Conservation (phyloP, 345 rosid genomes). For the Lagerstroemia speciosa region DNA sequence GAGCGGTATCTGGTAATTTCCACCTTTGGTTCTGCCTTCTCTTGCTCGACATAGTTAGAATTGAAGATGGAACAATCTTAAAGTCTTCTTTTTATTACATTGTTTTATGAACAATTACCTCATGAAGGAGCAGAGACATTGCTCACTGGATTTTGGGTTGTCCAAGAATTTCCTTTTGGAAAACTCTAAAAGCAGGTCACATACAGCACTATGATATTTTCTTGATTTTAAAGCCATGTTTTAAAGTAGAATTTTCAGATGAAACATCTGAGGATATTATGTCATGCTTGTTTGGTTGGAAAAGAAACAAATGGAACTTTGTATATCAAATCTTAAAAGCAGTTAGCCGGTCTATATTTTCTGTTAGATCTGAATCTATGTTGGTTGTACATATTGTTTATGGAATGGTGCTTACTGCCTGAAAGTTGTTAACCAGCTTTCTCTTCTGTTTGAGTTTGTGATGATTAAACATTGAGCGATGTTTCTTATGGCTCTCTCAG, state of each 20-base stretch:
- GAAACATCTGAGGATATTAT: background rate
- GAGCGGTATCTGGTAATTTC: constrained; percentile 51
- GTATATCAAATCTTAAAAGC: background rate
- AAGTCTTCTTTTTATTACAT: background rate
- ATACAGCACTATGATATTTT: background rate
- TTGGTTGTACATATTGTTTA: background rate
- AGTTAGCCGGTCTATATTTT: background rate
- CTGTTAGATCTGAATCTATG: background rate
- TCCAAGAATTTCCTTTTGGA: background rate
- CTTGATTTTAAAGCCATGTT: background rate
- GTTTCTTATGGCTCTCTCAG: constrained; percentile 18
- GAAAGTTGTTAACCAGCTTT: background rate
- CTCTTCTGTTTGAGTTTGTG: background rate
- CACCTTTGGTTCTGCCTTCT: constrained; percentile 1
- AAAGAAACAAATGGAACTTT: background rate
- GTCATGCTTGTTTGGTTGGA: background rate
- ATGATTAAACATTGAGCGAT: background rate
- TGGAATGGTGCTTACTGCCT: background rate
- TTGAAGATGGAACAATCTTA: background rate
- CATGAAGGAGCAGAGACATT: background rate
- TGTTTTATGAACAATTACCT: background rate
- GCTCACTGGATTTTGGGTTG: background rate
- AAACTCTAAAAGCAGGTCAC: background rate
- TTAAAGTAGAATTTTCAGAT: background rate
- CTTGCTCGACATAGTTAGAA: constrained; percentile 39